Percentiles rank a stretch among this genome's conserved stretches.
phyloP scores from a whole-genome alignment of 257 asterid species.

The Salvia miltiorrhiza region DNA sequence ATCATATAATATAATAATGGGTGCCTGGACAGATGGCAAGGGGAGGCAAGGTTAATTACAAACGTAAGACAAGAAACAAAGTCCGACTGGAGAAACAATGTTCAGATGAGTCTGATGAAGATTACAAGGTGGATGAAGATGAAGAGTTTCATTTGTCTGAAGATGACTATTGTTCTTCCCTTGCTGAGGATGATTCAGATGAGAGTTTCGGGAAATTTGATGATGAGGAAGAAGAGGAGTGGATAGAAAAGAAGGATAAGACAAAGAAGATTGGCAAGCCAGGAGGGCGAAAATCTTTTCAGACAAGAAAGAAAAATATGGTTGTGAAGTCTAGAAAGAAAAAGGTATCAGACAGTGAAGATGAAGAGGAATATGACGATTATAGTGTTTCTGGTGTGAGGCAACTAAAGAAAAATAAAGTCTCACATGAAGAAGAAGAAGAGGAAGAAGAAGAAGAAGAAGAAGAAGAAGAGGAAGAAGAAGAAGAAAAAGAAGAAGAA shows the following conservation, averaged over 20 bases:
- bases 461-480: not conserved
- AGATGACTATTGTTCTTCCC: slow-evolving; percentile 68
- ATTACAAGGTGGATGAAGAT: slow-evolving; percentile 62
- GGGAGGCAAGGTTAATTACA: slow-evolving; percentile 41
- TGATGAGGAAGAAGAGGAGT: slow-evolving; percentile 43
- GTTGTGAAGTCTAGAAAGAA: slow-evolving; percentile 36
- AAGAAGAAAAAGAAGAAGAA: not conserved
- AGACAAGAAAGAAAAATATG: slow-evolving; percentile 38
- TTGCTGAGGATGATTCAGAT: slow-evolving; percentile 70
- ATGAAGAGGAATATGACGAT: slow-evolving; percentile 34
- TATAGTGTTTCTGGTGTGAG: slow-evolving; percentile 21
- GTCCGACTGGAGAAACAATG: slow-evolving; percentile 25
- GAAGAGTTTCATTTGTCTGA: slow-evolving; percentile 59
- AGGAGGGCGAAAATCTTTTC: slow-evolving; percentile 27
- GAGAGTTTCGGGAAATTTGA: slow-evolving; percentile 45
- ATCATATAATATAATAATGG: slow-evolving; percentile 19
- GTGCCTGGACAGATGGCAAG: slow-evolving; percentile 53
- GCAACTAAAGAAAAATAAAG: slow-evolving; percentile 20
- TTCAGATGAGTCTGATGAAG: slow-evolving; percentile 85
- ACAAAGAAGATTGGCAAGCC: slow-evolving; percentile 38
- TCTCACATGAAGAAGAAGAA: slow-evolving; percentile 24
- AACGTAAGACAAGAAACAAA: slow-evolving; percentile 38
- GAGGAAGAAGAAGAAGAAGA: not conserved
- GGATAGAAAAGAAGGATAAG: slow-evolving; percentile 45
- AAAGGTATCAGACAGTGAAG: slow-evolving; percentile 26